These are phyloP conservation scores for Microdochium paspali DNA, from an alignment of 2,329 filamentous ascomycete genomes.

Conservation along the genomic window DNA sequence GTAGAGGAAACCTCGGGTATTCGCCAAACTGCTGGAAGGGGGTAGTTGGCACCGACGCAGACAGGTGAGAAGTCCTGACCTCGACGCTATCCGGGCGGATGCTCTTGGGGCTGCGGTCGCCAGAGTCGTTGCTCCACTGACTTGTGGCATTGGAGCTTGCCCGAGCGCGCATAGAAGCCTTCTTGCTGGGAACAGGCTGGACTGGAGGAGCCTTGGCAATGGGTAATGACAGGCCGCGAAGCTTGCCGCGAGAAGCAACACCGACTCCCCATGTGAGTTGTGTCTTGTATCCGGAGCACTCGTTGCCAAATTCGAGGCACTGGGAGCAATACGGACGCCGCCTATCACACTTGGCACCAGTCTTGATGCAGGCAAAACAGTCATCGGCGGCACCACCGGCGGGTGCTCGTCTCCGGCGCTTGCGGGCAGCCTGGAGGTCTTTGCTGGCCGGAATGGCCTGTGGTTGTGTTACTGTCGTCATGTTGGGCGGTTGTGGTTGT, in stretches of 20 bases:
- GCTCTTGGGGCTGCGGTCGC: slow-evolving; percentile 22
- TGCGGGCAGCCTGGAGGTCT: slow-evolving; percentile 42
- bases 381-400: slow-evolving; percentile 86
- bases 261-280: slow-evolving; percentile 95
- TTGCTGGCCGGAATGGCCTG: slow-evolving; percentile 18
- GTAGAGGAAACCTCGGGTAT: slow-evolving; percentile 41
- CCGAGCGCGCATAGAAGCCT: slow-evolving; percentile 32
- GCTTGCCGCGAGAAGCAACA: slow-evolving; percentile 89
- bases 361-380: slow-evolving; percentile 87
- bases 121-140: slow-evolving; percentile 26
- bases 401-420: slow-evolving; percentile 81
- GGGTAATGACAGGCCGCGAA: slow-evolving; percentile 75
- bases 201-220: slow-evolving; percentile 53
- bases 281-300: slow-evolving; percentile 94
- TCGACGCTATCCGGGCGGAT: slow-evolving; percentile 26
- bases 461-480: neutral
- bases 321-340: slow-evolving; percentile 90
- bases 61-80: slow-evolving; percentile 21
- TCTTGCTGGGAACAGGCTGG: slow-evolving; percentile 37
- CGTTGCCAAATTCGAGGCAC: slow-evolving; percentile 83
- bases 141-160: slow-evolving; percentile 32
- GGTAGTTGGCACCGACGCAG: slow-evolving; percentile 29
- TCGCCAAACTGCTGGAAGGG: slow-evolving; percentile 31
- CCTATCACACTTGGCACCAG: slow-evolving; percentile 78
- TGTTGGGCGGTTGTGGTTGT: neutral